Evolutionary conservation across 805 yeast genomes (phyloP), one percentile per base, ranked within the genome.

Genomic region (Candida pini): DNA sequence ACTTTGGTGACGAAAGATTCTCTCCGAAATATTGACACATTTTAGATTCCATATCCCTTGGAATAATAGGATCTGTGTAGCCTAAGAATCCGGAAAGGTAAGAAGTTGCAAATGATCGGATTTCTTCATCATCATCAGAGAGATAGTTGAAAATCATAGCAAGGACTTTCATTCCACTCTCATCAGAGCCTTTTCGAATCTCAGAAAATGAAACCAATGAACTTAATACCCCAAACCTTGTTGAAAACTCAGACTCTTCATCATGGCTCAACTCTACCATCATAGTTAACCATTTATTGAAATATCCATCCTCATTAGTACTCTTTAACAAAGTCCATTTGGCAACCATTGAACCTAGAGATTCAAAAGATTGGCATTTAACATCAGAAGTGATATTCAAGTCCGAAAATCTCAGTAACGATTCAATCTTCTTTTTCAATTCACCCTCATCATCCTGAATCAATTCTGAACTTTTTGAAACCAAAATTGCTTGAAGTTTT

Each of bases 111-210:
- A 46, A 13, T 1, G 58, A 55, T 37, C 94, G 62, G 5, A 83
- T 58, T 10, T 68, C 76, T 9, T 66, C 73, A 45, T 81, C 90
- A 47, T 85, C 95, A 54, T 86, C 95, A 34, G 59, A 58, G 17
- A 80, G 50, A 41, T 61, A 66, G 10, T 56, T 50, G 38, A 63
- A 64, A 1, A 68, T 33, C 6, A 43, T 33, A n/a, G 51, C 33
- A 6, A 41, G 16, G 5, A 41, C 48, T 13, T 34, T 33, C 10
- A n/a, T n/a, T n/a, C n/a, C n/a, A n/a, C n/a, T n/a, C n/a, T n/a
- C n/a, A n/a, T n/a, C n/a, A n/a, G n/a, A 34, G 16, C n/a, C 23
- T 8, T 4, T 14, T 10, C 33, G 38, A 1, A 43, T 35, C 20
- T 39, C 37, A 30, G 43, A 38, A 35, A 52, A 69, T 16, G 65